A percentile compares a stretch with the other conserved stretches of the same genome.
Evolutionary conservation across 169 alveolate genomes (phyloP).

Genomic region (Plasmodium yoelii): DNA sequence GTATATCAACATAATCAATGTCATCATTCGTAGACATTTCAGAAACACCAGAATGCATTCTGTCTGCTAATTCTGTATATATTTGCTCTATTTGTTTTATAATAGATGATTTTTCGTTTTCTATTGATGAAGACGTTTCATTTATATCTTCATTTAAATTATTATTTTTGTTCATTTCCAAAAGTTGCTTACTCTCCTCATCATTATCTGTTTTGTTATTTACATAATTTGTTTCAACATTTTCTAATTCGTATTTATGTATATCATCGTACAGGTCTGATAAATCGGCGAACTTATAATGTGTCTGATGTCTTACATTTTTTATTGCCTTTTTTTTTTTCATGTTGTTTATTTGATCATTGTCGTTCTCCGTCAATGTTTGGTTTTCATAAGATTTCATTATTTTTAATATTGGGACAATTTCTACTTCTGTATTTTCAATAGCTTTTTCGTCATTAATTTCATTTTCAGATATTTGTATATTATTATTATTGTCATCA

Average conservation of each 20-base stretch:
- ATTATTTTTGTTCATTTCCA: slow-evolving; percentile 2
- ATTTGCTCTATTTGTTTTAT: slow-evolving; percentile 46
- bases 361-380: neutral
- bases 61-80: slow-evolving; percentile 53
- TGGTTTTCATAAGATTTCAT: slow-evolving; percentile 9
- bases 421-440: slow-evolving; percentile 17
- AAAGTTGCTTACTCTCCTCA: slow-evolving; percentile 4
- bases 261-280: slow-evolving; percentile 34
- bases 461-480: slow-evolving; percentile 1
- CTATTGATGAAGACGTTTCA: slow-evolving; percentile 11
- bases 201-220: slow-evolving; percentile 11
- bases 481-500: slow-evolving; percentile 26
- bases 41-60: slow-evolving; percentile 51
- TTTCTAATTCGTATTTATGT: slow-evolving; percentile 19
- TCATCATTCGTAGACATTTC: slow-evolving; percentile 42
- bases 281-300: slow-evolving; percentile 37
- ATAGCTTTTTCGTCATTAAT: slow-evolving; percentile 1
- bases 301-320: slow-evolving; percentile 20
- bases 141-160: slow-evolving; percentile 19
- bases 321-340: slow-evolving; percentile 10
- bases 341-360: slow-evolving; percentile 1
- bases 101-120: slow-evolving; percentile 57
- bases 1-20: slow-evolving; percentile 56
- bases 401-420: slow-evolving; percentile 28
- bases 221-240: slow-evolving; percentile 12